phyloP scores from a whole-genome alignment of 306 rosid species.

The Biancaea sappan region DNA sequence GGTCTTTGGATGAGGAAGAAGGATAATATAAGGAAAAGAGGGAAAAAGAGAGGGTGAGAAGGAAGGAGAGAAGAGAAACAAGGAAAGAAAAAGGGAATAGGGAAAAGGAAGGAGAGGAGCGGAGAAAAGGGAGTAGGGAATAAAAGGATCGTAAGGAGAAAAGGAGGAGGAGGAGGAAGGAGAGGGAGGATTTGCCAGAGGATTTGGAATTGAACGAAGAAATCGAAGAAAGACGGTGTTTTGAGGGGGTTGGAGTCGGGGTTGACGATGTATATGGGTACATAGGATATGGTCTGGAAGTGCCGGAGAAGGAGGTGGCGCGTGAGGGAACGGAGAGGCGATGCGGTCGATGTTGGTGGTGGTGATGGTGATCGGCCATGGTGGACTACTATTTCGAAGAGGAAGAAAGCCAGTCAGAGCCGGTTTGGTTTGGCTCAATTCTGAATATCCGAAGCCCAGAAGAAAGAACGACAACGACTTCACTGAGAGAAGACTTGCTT shows the following conservation, averaged over 20 bases:
- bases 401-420: neutral
- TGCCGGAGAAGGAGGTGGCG: constrained; percentile 32
- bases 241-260: constrained; percentile 75
- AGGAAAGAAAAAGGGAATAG: constrained; percentile 78
- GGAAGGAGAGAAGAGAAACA: constrained; percentile 62
- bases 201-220: constrained; percentile 51
- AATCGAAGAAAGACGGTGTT: constrained; percentile 52
- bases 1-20: constrained; percentile 45
- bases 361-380: constrained; percentile 69
- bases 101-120: constrained; percentile 78
- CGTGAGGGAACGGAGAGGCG: constrained; percentile 76
- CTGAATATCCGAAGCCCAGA: neutral
- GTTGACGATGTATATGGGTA: constrained; percentile 54
- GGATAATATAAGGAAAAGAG: constrained; percentile 37
- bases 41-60: constrained; percentile 56
- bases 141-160: constrained; percentile 75
- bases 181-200: constrained; percentile 49
- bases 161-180: constrained; percentile 70
- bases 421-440: neutral
- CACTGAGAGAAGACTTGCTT: neutral
- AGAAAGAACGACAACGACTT: neutral
- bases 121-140: constrained; percentile 75
- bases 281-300: constrained; percentile 46
- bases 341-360: constrained; percentile 74
- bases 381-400: constrained; percentile 12